Evolutionary conservation across 2,329 filamentous ascomycete species (phyloP).

Genomic region (Didymella exigua): DNA sequence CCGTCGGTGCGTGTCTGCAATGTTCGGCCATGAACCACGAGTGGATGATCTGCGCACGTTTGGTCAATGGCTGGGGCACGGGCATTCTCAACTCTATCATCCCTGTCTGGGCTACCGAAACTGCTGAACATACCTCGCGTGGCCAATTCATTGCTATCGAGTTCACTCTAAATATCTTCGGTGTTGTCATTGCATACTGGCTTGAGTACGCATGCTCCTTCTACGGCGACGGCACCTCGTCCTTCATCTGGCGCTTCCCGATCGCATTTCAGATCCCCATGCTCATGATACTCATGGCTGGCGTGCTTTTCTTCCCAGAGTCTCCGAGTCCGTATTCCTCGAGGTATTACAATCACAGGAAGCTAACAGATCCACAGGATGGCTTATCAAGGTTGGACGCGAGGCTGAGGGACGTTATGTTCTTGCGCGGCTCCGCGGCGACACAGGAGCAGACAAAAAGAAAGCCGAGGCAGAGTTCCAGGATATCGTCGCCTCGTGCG

Average conservation of each 20-base stretch:
- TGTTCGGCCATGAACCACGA: slow-evolving; percentile 67
- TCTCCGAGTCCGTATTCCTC: slow-evolving; percentile 53
- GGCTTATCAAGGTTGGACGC: slow-evolving; percentile 69
- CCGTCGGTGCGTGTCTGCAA: slow-evolving; percentile 65
- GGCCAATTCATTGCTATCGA: slow-evolving; percentile 74
- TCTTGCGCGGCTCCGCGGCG: slow-evolving; percentile 67
- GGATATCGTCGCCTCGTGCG: slow-evolving; percentile 69
- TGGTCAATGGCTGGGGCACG: slow-evolving; percentile 69
- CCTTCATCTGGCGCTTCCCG: slow-evolving; percentile 70
- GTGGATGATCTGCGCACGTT: slow-evolving; percentile 62
- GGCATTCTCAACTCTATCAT: slow-evolving; percentile 73
- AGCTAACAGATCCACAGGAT: slow-evolving; percentile 38
- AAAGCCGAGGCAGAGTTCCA: slow-evolving; percentile 60
- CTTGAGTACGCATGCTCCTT: slow-evolving; percentile 62
- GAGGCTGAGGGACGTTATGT: slow-evolving; percentile 71
- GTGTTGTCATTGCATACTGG: slow-evolving; percentile 67
- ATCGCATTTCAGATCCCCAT: slow-evolving; percentile 73
- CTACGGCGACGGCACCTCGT: slow-evolving; percentile 62
- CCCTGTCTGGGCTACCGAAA: slow-evolving; percentile 74
- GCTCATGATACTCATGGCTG: slow-evolving; percentile 60
- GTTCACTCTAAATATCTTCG: slow-evolving; percentile 75
- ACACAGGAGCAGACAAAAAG: slow-evolving; percentile 54
- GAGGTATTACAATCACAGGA: not conserved
- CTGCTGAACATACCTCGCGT: slow-evolving; percentile 68
- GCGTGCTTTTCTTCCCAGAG: slow-evolving; percentile 72